phyloP scores from a whole-genome alignment of 2,329 filamentous ascomycete species.

The Ramichloridium luteum region DNA sequence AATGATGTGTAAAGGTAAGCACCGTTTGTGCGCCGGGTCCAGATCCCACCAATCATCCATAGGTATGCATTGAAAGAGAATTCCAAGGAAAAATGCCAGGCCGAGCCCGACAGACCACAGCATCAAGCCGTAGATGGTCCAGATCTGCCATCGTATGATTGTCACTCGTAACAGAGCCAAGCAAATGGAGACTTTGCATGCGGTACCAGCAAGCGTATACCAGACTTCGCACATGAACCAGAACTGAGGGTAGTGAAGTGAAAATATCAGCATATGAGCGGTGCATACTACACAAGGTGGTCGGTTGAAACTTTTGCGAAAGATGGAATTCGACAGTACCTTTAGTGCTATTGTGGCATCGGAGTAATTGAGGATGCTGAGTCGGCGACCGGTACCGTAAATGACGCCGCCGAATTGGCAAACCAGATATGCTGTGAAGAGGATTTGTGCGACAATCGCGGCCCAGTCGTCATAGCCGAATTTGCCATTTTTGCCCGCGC shows the following conservation, averaged over 20 bases:
- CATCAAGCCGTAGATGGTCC: slow-evolving; percentile 37
- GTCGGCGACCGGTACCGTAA: slow-evolving; percentile 31
- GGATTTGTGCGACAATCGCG: slow-evolving; percentile 27
- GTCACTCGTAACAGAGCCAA: slow-evolving; percentile 45
- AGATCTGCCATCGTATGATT: slow-evolving; percentile 32
- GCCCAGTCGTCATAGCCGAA: slow-evolving; percentile 32
- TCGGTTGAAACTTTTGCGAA: no score
- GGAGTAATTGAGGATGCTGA: no score
- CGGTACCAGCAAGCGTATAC: no score
- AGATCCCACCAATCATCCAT: slow-evolving; percentile 40
- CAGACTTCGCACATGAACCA: no score
- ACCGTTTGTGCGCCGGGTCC: slow-evolving; percentile 28
- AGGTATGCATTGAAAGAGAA: slow-evolving; percentile 42
- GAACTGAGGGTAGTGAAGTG: no score
- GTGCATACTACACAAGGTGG: not conserved
- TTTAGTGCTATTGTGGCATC: no score
- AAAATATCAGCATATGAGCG: no score
- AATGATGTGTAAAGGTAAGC: slow-evolving; percentile 34
- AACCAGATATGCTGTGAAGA: slow-evolving; percentile 30
- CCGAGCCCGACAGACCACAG: slow-evolving; percentile 33
- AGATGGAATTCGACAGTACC: not conserved
- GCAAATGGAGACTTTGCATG: no score
- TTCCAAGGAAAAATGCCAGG: slow-evolving; percentile 38
- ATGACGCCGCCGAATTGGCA: slow-evolving; percentile 29
- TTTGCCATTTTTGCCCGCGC: slow-evolving; percentile 24